phyloP scores from a whole-genome alignment of 345 rosid genomes.

The Acer campestre region DNA sequence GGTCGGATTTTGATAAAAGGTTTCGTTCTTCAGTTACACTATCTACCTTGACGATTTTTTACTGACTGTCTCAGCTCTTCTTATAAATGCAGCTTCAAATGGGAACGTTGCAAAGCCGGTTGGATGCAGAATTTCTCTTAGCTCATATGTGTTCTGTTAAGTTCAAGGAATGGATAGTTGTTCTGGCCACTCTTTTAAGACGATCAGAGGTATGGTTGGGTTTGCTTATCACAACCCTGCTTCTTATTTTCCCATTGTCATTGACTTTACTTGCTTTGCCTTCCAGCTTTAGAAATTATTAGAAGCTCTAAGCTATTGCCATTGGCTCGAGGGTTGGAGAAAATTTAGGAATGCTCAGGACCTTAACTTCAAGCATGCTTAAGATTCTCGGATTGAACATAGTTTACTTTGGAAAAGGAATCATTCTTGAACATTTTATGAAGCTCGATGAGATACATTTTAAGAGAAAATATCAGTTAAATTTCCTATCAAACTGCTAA shows the following conservation, averaged over 20 bases:
- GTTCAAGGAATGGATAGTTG: slow-evolving; percentile 99
- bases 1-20: not conserved
- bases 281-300: slow-evolving; percentile 1
- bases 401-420: not conserved
- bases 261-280: not conserved
- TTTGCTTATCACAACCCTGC: not conserved
- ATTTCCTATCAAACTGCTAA: not conserved
- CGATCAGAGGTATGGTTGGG: slow-evolving; percentile 70
- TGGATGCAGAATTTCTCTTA: slow-evolving; percentile 95
- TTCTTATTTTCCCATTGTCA: not conserved
- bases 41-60: not conserved
- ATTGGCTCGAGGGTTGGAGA: not conserved
- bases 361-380: not conserved
- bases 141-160: slow-evolving; percentile 99
- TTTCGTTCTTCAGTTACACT: not conserved
- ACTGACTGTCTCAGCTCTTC: slow-evolving; percentile 3
- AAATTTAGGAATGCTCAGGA: not conserved
- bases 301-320: not conserved
- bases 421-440: not conserved
- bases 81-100: slow-evolving; percentile 75
- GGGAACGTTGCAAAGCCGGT: slow-evolving; percentile 86
- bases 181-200: slow-evolving; percentile 89
- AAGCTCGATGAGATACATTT: too few relatives aligned
- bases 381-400: not conserved
- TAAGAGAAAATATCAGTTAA: not conserved